Evolutionary conservation across 805 yeast species (phyloP).

Genomic region (Schizosaccharomyces osmophilus): DNA sequence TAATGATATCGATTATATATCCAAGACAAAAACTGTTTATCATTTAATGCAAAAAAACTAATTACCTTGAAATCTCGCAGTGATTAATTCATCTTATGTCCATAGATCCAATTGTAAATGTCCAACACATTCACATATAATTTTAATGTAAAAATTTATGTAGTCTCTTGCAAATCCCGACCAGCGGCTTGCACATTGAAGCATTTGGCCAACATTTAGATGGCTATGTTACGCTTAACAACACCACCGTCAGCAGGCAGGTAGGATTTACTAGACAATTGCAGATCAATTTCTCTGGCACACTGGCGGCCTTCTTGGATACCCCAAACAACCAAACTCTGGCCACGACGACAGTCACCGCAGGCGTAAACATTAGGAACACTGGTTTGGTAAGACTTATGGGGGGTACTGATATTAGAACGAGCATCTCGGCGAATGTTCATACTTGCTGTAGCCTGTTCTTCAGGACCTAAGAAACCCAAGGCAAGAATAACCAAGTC

Average conservation of each 20-base stretch:
- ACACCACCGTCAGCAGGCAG: constrained; percentile 89
- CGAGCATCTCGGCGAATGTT: constrained; percentile 44
- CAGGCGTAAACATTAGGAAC: constrained; percentile 60
- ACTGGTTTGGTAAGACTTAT: constrained; percentile 20
- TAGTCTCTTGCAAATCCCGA: too few relatives aligned
- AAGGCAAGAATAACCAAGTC: constrained; percentile 80
- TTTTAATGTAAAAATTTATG: too few relatives aligned
- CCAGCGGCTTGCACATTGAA: background rate
- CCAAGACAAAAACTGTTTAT: too few relatives aligned
- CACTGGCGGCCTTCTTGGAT: constrained; percentile 98
- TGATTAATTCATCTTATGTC: too few relatives aligned
- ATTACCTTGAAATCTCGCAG: too few relatives aligned
- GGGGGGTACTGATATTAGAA: constrained; percentile 45
- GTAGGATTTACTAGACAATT: constrained; percentile 50
- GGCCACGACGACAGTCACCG: constrained; percentile 98
- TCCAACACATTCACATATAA: background rate
- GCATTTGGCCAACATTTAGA: background rate
- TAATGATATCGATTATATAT: too few relatives aligned
- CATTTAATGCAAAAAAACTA: too few relatives aligned
- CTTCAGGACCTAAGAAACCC: constrained; percentile 94
- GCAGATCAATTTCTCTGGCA: constrained; percentile 77
- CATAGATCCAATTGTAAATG: too few relatives aligned
- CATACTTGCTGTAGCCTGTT: constrained; percentile 30
- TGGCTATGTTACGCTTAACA: constrained; percentile 31
- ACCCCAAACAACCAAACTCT: constrained; percentile 96